phyloP scores from a whole-genome alignment of 1,139 yeast genomes.

The Hansenula lynferdii region DNA sequence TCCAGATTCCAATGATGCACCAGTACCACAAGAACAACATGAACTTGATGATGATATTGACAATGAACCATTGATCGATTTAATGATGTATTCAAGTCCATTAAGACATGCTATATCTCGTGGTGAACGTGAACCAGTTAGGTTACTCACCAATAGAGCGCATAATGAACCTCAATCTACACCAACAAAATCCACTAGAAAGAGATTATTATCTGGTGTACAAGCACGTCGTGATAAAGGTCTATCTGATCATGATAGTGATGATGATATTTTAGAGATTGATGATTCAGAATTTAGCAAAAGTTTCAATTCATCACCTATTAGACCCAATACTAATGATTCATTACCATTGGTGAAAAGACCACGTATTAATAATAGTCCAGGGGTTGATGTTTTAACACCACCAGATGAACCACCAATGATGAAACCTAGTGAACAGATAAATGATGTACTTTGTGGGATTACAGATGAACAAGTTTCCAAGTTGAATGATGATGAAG shows the following conservation, averaged over 20 bases:
- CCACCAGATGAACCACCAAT: not conserved
- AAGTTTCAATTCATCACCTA: not conserved
- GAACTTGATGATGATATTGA: not conserved
- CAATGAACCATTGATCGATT: not conserved
- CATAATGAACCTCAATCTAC: not conserved
- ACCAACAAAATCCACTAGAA: not conserved
- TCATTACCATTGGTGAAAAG: not conserved
- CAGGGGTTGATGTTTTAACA: not conserved
- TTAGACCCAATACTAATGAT: not conserved
- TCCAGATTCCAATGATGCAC: slow-evolving; percentile 1
- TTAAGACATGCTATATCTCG: not conserved
- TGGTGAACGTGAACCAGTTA: no score
- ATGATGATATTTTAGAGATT: slow-evolving; percentile 3
- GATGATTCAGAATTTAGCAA: slow-evolving; percentile 3
- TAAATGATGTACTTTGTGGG: slow-evolving; percentile 1
- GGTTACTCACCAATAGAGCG: no score
- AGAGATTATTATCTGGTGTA: not conserved
- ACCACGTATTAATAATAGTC: not conserved
- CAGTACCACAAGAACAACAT: not conserved
- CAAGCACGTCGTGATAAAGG: not conserved
- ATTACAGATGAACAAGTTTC: slow-evolving; percentile 6
- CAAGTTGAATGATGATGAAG: slow-evolving; percentile 8
- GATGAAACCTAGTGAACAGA: not conserved
- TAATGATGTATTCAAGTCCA: slow-evolving; percentile 7
- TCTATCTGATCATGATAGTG: not conserved